Conservation (phyloP, 305 asterid genomes). For the Fraxinus xanthoxyloides region DNA sequence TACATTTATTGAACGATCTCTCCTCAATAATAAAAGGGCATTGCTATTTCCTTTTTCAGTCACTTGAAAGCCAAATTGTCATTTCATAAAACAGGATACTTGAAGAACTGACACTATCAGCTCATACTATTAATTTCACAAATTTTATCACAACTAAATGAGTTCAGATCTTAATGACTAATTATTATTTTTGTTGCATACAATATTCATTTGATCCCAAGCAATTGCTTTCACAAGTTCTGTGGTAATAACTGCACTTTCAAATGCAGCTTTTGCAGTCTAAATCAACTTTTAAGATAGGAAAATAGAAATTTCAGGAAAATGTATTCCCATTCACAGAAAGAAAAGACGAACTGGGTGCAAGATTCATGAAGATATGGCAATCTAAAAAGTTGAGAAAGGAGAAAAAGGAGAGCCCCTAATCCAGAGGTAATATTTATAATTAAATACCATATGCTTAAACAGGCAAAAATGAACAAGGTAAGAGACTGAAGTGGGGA, state of each 20-base stretch:
- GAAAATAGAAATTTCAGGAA: neutral
- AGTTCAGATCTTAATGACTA: neutral
- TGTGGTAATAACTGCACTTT: neutral
- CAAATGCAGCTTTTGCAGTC: neutral
- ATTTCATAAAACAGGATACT: neutral
- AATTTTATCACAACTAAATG: neutral
- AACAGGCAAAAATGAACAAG: neutral
- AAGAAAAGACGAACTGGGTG: neutral
- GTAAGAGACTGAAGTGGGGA: neutral
- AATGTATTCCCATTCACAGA: neutral
- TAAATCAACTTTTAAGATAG: neutral
- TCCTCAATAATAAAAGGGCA: neutral
- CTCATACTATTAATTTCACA: neutral
- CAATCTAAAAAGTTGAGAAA: neutral
- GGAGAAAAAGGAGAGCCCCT: neutral
- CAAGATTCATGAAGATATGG: neutral
- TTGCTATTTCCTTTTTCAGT: neutral
- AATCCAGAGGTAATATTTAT: neutral
- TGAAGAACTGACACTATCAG: neutral
- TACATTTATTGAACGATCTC: neutral
- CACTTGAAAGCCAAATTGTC: neutral
- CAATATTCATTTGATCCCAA: neutral
- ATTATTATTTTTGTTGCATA: neutral
- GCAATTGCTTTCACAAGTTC: neutral
- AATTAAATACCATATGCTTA: neutral